Conservation (phyloP, 352 stramenopile species). For the Globisporangium megalacanthum region DNA sequence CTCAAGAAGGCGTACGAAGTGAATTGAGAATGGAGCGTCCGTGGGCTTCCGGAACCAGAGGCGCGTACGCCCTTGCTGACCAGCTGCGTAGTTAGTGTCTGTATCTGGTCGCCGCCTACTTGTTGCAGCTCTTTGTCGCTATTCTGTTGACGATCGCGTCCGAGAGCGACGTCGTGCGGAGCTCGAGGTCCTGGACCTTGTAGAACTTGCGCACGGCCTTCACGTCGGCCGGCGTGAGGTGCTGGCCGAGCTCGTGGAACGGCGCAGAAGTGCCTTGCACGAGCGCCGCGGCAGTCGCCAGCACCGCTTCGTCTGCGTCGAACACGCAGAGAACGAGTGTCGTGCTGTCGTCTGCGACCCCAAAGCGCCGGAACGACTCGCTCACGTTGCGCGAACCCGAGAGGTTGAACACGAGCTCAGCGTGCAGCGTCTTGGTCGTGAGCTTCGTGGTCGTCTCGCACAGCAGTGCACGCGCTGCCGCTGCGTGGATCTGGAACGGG, state of each 20-base stretch:
- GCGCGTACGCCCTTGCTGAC: too few relatives aligned
- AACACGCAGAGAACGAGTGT: constrained; percentile 71
- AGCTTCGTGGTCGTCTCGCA: constrained; percentile 48
- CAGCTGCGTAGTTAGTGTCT: not conserved
- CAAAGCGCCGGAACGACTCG: constrained; percentile 80
- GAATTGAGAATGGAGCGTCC: constrained; percentile 2
- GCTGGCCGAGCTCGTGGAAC: constrained; percentile 37
- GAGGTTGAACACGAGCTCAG: constrained; percentile 84
- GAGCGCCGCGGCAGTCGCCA: constrained; percentile 30
- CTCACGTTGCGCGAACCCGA: constrained; percentile 78
- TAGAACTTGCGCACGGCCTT: constrained; percentile 75
- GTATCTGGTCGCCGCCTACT: constrained; percentile 27
- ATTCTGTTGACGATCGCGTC: constrained; percentile 77
- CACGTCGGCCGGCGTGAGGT: constrained; percentile 42
- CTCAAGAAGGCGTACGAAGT: constrained; percentile 44
- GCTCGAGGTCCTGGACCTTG: constrained; percentile 79
- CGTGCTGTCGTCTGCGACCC: constrained; percentile 46
- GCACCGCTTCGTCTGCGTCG: constrained; percentile 43
- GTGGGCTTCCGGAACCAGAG: too few relatives aligned
- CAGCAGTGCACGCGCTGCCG: constrained; percentile 63
- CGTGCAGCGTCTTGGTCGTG: constrained; percentile 73
- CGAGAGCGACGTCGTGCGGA: constrained; percentile 49
- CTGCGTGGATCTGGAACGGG: constrained; percentile 71
- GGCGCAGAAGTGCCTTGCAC: constrained; percentile 49
- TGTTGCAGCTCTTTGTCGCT: constrained; percentile 85